phyloP scores from a whole-genome alignment of 805 yeast species.

The Blastobotrys mokoenaii region DNA sequence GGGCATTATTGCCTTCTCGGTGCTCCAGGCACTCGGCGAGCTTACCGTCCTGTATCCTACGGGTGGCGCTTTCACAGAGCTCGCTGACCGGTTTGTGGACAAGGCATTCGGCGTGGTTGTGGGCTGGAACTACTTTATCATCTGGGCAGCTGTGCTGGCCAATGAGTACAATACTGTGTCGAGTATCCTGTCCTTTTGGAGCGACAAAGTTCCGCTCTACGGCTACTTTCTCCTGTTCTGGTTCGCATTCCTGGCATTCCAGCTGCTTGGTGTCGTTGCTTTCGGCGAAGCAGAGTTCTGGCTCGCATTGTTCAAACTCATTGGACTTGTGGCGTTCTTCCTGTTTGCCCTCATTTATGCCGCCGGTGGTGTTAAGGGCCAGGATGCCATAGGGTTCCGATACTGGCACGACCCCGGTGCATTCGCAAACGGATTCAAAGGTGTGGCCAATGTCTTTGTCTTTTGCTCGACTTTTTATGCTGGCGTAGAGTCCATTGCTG shows the following conservation, averaged over 20 bases:
- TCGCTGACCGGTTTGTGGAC: slow-evolving; percentile 39
- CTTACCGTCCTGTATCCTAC: slow-evolving; percentile 47
- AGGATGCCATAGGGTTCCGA: slow-evolving; percentile 48
- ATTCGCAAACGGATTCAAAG: slow-evolving; percentile 36
- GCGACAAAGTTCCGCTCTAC: slow-evolving; percentile 39
- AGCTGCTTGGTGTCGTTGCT: slow-evolving; percentile 44
- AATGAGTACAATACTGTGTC: slow-evolving; percentile 43
- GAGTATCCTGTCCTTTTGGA: slow-evolving; percentile 37
- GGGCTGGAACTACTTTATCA: slow-evolving; percentile 40
- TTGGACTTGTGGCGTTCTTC: slow-evolving; percentile 50
- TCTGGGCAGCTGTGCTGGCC: slow-evolving; percentile 41
- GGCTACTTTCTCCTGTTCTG: slow-evolving; percentile 44
- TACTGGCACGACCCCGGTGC: slow-evolving; percentile 53
- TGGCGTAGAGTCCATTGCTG: slow-evolving; percentile 52
- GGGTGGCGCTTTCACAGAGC: slow-evolving; percentile 44
- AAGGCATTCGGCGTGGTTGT: slow-evolving; percentile 42
- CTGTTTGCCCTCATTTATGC: slow-evolving; percentile 47
- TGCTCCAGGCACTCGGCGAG: slow-evolving; percentile 49
- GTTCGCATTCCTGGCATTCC: slow-evolving; percentile 38
- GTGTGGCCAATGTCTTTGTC: slow-evolving; percentile 46
- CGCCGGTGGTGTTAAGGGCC: slow-evolving; percentile 46
- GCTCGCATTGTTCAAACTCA: slow-evolving; percentile 47
- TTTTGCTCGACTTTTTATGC: slow-evolving; percentile 53
- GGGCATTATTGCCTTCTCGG: slow-evolving; percentile 44
- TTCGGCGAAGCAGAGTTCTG: slow-evolving; percentile 60